phyloP scores from a whole-genome alignment of 2,329 filamentous ascomycete species.

The Cladophialophora yegresii region DNA sequence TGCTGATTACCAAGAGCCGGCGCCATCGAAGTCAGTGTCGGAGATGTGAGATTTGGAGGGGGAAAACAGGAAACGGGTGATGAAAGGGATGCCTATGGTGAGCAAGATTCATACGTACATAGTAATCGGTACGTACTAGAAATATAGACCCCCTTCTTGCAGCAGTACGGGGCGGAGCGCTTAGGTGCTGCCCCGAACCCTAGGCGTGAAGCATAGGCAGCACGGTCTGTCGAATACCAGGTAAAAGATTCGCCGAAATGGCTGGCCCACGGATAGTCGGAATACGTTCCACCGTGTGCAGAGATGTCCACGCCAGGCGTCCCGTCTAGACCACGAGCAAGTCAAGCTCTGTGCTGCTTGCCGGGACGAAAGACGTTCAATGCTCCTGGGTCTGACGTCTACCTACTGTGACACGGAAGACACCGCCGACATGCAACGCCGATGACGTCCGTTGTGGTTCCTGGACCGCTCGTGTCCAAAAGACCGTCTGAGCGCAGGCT shows the following conservation, averaged over 20 bases:
- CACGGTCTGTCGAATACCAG: not conserved
- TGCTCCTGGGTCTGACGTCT: not conserved
- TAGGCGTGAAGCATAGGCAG: not conserved
- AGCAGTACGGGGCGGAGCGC: conserved; percentile 11
- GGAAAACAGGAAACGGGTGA: conserved; percentile 12
- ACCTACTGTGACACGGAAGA: too few species aligned
- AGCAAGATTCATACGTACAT: not conserved
- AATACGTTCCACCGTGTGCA: not conserved
- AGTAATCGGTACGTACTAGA: conserved; percentile 17
- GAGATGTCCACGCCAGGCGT: not conserved
- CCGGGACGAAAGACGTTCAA: not conserved
- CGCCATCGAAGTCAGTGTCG: conserved; percentile 30
- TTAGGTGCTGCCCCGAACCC: not conserved
- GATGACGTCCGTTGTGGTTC: not conserved
- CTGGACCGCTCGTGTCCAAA: not conserved
- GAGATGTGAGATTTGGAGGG: conserved; percentile 22
- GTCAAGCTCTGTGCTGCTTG: conserved; percentile 6
- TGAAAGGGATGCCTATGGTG: conserved; percentile 20
- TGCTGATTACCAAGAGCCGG: conserved; percentile 33
- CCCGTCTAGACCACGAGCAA: conserved; percentile 7
- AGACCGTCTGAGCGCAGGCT: not conserved
- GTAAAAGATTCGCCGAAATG: not conserved
- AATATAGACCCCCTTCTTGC: conserved; percentile 7
- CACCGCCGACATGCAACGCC: not conserved
- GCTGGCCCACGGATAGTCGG: not conserved